Evolutionary conservation across 495 filamentous ascomycete genomes (phyloP), one percentile per base, ranked within the genome.

Genomic region (Penicillium desertorum): DNA sequence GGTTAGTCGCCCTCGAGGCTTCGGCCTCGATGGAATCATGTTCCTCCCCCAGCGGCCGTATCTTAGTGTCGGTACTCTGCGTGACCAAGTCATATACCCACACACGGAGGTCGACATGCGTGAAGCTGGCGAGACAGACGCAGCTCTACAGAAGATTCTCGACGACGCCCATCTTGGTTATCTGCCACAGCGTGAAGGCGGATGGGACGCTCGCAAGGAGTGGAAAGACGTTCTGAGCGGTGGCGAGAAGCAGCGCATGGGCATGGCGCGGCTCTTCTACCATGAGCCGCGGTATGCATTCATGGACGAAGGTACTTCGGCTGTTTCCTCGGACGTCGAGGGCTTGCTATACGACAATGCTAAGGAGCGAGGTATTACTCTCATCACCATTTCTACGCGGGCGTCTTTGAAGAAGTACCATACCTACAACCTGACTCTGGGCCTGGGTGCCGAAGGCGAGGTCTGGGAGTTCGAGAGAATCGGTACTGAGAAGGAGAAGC

Each of bases 171-270:
- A 84, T 46, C 79, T 99, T 0, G 92, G 91, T 8, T 97, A 98
- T 71, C 79, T 99, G 5, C 90, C 90, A 5, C 82, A 89, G 32
- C 85, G 95, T 19, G 95, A 99, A 75, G 95, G 92, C 23, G 95
- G 95, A 12, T 99, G 92, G 93, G 91, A 99, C 66, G 89, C 90
- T 20, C 79, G 89, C 25, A 98, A 99, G 73, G 94, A 96, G 62
- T 99, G 95, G 95, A 97, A 98, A 75, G 94, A 98, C 65, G 90
- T 99, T 10, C 73, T 99, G 17, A 91, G 87, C 57, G 95, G 95
- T 11, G 95, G 95, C n/a, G 95, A 99, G 78, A 99, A 99, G 76
- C 95, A 99, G 73, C 79, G 95, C 23, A 87, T 98, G 78, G 90
- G 84, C 8, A 88, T 98, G 62, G 95, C 95, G 8, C 79, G 95